Base-by-base conservation (phyloP, 805 yeast genomes). In the Hyphopichia homilentoma region DNA sequence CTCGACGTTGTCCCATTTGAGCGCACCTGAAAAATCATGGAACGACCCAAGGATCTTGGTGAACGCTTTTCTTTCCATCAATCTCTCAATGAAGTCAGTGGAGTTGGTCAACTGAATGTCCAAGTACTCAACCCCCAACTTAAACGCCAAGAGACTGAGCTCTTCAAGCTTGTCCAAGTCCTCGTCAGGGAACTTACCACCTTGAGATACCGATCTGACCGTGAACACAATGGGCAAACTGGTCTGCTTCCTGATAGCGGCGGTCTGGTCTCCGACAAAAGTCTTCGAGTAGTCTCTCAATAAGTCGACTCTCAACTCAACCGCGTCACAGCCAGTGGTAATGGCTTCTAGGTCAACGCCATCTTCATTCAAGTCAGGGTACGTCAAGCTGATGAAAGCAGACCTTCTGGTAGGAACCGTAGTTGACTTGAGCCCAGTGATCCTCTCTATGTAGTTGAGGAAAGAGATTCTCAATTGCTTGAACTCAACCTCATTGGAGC, bases 1-100 rank as follows among this genome's bases (percentile, higher is more conserved):
- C 49, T 79, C 87, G 11, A 77, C 67, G 39, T 73, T 62, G 34
- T 59, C 61, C 96, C 95, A 88, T 35, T 68, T 63, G 57, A 68
- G 68, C 6, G 54, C 47, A 16, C 84, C 94, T 8, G 67, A 52
- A 36, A 79, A 74, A 52, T 86, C 94, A 50, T 85, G 94, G 47
- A 82, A 84, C 1, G 96, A 83, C 9, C 87, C 93, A 54, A 90
- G 84, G 21, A 90, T 64, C 49, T 75, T 75, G 11, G 95, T 80
- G 54, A 65, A 71, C 3, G 77, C 74, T 48, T 76, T 79, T 27
- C 59, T 61, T 15, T 69, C 63, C 27, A 77, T 60, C 11, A 86
- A 57, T 13, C 69, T 61, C 32, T 71, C 73, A 36, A 76, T 63
- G 13, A 84, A 52, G 4, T 63, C 68, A 26, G 64, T 70, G 6